Evolutionary conservation across 805 yeast species (phyloP).

Genomic region (Gaillardinia entomophila): DNA sequence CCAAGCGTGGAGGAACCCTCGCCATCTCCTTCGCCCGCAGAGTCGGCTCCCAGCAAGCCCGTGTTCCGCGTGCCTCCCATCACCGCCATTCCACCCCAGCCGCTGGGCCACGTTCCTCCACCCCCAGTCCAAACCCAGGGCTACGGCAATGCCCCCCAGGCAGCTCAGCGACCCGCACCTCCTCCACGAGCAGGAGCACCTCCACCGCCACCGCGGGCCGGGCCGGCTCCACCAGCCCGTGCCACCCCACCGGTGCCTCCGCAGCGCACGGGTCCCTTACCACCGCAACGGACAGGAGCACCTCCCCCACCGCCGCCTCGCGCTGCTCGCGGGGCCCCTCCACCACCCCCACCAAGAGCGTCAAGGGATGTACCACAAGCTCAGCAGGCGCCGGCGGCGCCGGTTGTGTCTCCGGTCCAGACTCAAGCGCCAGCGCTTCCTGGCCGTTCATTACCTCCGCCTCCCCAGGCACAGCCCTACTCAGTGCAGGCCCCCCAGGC

Average conservation of each 20-base stretch:
- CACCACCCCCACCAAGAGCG: slow-evolving; percentile 9
- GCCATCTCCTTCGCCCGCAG: slow-evolving; percentile 10
- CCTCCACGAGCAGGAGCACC: slow-evolving; percentile 7
- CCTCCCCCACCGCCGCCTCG: slow-evolving; percentile 31
- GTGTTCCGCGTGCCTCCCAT: no score
- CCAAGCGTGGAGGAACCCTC: slow-evolving; percentile 5
- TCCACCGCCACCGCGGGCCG: slow-evolving; percentile 7
- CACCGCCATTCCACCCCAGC: no score
- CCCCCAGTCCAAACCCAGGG: slow-evolving; percentile 2
- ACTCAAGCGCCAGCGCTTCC: slow-evolving; percentile 1
- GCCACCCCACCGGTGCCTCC: not conserved
- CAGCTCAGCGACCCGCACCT: slow-evolving; percentile 8
- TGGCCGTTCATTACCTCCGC: slow-evolving; percentile 1
- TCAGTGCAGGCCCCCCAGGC: no score
- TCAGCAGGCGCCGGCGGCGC: slow-evolving; percentile 5
- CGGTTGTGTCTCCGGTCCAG: slow-evolving; percentile 1
- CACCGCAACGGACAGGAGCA: slow-evolving; percentile 9
- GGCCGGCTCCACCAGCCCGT: slow-evolving; percentile 12
- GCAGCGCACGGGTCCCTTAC: not conserved
- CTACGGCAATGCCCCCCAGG: slow-evolving; percentile 2
- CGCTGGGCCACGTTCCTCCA: no score
- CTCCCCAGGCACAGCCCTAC: slow-evolving; percentile 8
- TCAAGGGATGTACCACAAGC: not conserved
- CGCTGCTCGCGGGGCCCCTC: slow-evolving; percentile 12
- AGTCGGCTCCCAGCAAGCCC: no score